Evolutionary conservation across 129 eudicot genomes (phyloP), one percentile per base, ranked within the genome.

Genomic region (Cynara cardunculus): DNA sequence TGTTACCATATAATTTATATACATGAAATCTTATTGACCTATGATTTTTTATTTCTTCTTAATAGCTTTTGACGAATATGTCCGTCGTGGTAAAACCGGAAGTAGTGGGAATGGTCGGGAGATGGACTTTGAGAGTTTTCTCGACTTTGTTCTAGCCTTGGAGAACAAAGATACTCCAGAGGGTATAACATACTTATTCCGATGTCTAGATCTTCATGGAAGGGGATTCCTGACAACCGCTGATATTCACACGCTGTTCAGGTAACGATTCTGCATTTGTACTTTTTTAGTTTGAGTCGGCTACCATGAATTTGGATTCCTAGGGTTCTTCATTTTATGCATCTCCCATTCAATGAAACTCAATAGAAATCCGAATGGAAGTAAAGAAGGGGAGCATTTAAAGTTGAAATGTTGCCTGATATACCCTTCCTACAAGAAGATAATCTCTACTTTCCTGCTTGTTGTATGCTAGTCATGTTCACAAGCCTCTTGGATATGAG

Each of bases 161-260:
- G 97, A 95, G 78, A 95, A 92, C 73, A 95, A 95, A 87, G 97
- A 95, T 77, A 92, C 97, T 25, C 97, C 99, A 24, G 97, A 95
- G 85, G 99, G 97, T 25, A 82, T 95, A 66, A 90, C 99, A 28
- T 95, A 95, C 80, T 69, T 95, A 78, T 95, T 95, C 85, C 80
- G 88, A 76, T 95, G 99, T 81, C 91, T 95, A 26, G 99, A 95
- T 88, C 97, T 95, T 79, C 83, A 95, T 28, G 99, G 97, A 79
- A 89, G 93, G 73, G 97, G 99, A 18, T 89, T 69, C 81, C 93
- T 95, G 13, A 92, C 97, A 70, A 95, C 97, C 59, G 94, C 97
- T 80, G 99, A 92, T 85, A 91, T 92, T 71, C 99, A 95, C 85
- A 92, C 97, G 3, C 90, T 95, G 27, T 95, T 95, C 96, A 92